Evolutionary conservation across 225 moss, liverwort and hornwort species (phyloP), one percentile per base, ranked within the genome.

Genomic region (Lunularia cruciata): DNA sequence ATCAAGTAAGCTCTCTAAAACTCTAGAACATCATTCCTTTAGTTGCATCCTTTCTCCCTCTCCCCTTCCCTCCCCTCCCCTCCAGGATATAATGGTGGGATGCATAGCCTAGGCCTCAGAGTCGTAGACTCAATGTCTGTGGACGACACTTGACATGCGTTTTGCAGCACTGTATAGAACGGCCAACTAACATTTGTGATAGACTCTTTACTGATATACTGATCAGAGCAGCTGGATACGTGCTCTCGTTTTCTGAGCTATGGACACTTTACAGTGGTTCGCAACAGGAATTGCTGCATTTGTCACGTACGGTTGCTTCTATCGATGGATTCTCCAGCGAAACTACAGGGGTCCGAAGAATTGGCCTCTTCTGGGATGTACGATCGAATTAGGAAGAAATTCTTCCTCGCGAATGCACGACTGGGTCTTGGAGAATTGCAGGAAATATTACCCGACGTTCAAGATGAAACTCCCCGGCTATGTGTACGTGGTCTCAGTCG

Each of bases 321-420:
- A 67, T 36, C 77, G 64, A 31, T 75, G 65, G 75, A 34, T 42
- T 65, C 28, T 56, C 11, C 16, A 61, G 18, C 22, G 3, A 3
- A 19, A 22, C 7, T 20, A 2, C n/a, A 37, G 20, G 16, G 63
- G 74, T 34, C 81, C 78, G 8, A 74, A 34, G 45, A 4, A 20
- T 5, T 86, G 86, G 86, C 83, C 84, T 25, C 7, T 84, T 5
- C 0, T 84, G 3, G 86, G 86, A n/a, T 0, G 25, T 4, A 47
- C 76, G 39, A 23, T 72, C 1, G 72, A 81, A 32, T 25, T 14
- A 12, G 10, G 3, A 3, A 8, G 5, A 15, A 75, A 81, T 59
- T n/a, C n/a, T n/a, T 6, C 9, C 2, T 1, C 5, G 8, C n/a
- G 72, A 71, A 49, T 83, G 57, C 78, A 81, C 60, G 79, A 86